Base-by-base conservation (phyloP, 768 basidiomycete species). In the Lentinula detonsa region DNA sequence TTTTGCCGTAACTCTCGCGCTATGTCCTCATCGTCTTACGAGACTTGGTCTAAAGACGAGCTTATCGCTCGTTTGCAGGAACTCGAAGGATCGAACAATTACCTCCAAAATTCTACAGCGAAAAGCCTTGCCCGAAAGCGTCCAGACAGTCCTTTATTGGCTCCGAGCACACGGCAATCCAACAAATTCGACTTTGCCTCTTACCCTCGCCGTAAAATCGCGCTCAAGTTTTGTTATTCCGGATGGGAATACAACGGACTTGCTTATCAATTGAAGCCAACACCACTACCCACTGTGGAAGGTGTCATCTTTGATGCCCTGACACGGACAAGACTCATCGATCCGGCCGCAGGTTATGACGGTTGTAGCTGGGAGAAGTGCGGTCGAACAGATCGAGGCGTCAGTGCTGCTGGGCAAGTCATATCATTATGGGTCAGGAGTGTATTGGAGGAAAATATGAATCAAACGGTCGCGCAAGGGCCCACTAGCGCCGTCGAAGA, bases 331-430 rank as follows among this genome's bases (percentile, higher is more conserved):
- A 79, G 86, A 53, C 76, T 99, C 48, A 83, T 98, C 10, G 91
- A 96, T 68, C 79, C 79, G 1, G 82, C 79, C 3, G 81, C 75
- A 4, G 92, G 93, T 4, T 76, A 90, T 59, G 89, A 95, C 15
- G 95, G 91, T 0, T 95, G 93, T 68, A 91, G 85, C 39, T 98
- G 92, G 86, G 87, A 91, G 69, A 81, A 85, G 65, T 98, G 97
- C 72, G 96, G 97, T 11, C 75, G 97, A 68, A 98, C 97, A 31
- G 97, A 99, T 78, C 81, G 88, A 18, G 95, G 96, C 0, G 97
- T 99, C 61, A 96, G 94, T 70, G 92, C 90, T 42, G 91, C 90
- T 7, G 95, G 93, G 3, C 96, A 98, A 71, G 95, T 98, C 23
- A 80, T 98, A 54, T 93, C 90, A 54, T 78, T 99, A 7, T 95